Evolutionary conservation across 345 rosid genomes (phyloP).

Genomic region (Geranium brycei): DNA sequence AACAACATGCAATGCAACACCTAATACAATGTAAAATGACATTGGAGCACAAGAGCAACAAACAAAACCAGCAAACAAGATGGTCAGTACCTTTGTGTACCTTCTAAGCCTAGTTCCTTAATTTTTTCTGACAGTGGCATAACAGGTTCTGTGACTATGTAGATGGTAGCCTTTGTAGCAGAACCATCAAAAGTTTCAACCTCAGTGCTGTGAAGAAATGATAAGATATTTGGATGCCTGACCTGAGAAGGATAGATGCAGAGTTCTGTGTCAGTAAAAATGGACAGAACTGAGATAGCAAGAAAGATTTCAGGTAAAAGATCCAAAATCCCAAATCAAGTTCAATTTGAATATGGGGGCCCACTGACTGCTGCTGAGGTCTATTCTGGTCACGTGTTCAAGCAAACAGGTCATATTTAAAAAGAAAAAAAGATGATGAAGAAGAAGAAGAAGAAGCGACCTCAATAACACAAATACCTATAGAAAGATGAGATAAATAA

Average conservation of each 20-base stretch:
- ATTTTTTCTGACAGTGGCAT: conserved; percentile 94
- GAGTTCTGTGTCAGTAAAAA: background rate
- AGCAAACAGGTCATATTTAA: no score
- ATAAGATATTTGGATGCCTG: conserved; percentile 88
- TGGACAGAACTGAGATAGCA: background rate
- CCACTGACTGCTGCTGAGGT: no score
- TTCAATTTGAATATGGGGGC: no score
- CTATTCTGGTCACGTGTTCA: no score
- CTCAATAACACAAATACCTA: no score
- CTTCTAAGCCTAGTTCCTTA: conserved; percentile 78
- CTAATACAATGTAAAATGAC: no score
- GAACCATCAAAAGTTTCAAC: conserved; percentile 69
- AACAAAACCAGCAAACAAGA: conserved; percentile 20
- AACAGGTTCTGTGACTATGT: conserved; percentile 95
- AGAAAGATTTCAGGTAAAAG: background rate
- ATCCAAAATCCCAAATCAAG: no score
- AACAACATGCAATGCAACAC: no score
- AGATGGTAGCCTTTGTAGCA: conserved; percentile 55
- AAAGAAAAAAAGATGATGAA: no score
- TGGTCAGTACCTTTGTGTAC: conserved; percentile 68
- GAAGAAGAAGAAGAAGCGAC: no score
- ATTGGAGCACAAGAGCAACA: no score
- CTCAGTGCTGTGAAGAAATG: conserved; percentile 93
- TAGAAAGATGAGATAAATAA: no score
- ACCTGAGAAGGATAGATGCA: conserved; percentile 37